A percentile compares a stretch with the other conserved stretches of the same genome.
Evolutionary conservation across 2,329 filamentous ascomycete genomes (phyloP).

Genomic region (Blastomyces percursus): DNA sequence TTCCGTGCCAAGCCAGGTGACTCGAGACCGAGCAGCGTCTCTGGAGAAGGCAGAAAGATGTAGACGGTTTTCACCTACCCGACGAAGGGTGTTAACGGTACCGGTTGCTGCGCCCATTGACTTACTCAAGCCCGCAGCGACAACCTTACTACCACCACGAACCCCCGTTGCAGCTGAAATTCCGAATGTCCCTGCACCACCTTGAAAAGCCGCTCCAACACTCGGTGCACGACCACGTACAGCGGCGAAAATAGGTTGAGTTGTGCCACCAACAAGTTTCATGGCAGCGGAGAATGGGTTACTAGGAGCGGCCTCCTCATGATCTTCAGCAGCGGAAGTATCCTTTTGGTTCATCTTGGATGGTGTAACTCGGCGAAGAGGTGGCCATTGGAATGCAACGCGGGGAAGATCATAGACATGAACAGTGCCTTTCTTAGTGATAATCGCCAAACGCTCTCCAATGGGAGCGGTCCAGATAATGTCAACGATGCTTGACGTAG

Average conservation of each 20-base stretch:
- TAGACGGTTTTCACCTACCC: conserved; percentile 40
- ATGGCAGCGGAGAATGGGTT: conserved; percentile 57
- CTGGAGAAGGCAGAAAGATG: conserved; percentile 33
- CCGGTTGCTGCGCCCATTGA: conserved; percentile 40
- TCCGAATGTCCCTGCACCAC: conserved; percentile 32
- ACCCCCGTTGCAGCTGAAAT: conserved; percentile 38
- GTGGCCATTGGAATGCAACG: conserved; percentile 78
- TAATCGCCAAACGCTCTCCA: conserved; percentile 73
- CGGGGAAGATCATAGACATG: conserved; percentile 81
- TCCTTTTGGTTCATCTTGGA: conserved; percentile 24
- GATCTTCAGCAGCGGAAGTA: conserved; percentile 38
- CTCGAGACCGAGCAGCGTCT: conserved; percentile 32
- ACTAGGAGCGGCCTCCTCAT: conserved; percentile 31
- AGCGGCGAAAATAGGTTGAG: conserved; percentile 54
- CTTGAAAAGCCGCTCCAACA: conserved; percentile 34
- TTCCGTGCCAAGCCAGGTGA: conserved; percentile 37
- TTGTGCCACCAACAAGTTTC: conserved; percentile 52
- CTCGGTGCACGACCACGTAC: conserved; percentile 46
- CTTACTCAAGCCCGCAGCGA: conserved; percentile 41
- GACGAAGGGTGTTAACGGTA: conserved; percentile 38
- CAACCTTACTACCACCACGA: conserved; percentile 36
- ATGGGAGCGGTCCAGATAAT: conserved; percentile 75
- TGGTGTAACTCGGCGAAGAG: conserved; percentile 43
- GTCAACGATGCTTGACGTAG: conserved; percentile 79
- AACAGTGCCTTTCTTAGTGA: conserved; percentile 90